Base-by-base conservation (phyloP, 495 filamentous ascomycete species). In the Astrocystis sublimbata region DNA sequence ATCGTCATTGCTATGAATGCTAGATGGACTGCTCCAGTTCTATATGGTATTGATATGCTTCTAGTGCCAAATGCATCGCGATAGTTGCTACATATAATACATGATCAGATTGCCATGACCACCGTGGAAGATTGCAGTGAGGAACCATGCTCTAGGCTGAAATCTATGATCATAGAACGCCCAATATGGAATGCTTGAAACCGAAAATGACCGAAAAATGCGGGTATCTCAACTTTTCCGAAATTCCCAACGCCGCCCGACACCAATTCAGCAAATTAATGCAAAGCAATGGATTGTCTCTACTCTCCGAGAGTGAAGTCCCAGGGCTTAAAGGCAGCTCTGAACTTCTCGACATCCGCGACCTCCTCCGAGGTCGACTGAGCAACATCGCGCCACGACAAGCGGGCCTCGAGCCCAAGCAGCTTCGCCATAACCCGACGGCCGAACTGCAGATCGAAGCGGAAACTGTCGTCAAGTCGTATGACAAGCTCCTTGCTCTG, bases 391-490 rank as follows among this genome's bases (percentile, higher is more conserved):
- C 84, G 83, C 94, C 94, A 98, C 55, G 91, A 78, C 45, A 86
- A 78, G 19, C 92, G 77, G 26, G 84, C 73, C 72, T 93, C 90
- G 57, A 96, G 71, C 9, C 84, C 86, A 41, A 98, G 78, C 47
- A 98, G 77, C 76, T 93, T 96, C 1, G 92, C 94, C 78, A 98
- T 81, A 13, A 97, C 93, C 46, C 83, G 82, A 23, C 94, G 79
- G 2, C 91, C 83, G 62, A 84, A 88, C 68, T 88, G 85, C 30
- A 86, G 68, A 52, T 86, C 81, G 66, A 88, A 88, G 19, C 82
- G 73, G 24, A 82, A 61, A 10, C 69, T 77, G 12, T 76, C 69
- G 30, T 76, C 77, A 15, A 88, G 71, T 12, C 68, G 69, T 67
- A 86, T 66, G 13, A 83, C 71, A 17, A 86, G 62, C 35, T 77